Conservation (phyloP, 2,329 filamentous ascomycete species). For the Microcyclospora pomicola region DNA sequence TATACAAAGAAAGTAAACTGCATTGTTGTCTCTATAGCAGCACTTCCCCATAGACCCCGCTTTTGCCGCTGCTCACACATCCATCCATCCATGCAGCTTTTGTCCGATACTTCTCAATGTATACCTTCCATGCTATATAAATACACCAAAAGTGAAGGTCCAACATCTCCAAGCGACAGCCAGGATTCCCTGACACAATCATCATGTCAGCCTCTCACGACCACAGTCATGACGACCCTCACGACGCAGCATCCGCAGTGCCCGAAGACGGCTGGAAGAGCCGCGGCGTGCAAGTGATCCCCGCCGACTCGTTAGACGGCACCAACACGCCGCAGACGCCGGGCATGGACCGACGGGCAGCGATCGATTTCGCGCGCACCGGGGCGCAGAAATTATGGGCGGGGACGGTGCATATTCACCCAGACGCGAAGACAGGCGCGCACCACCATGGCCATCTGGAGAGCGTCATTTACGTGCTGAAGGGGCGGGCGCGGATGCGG, state of each 20-base stretch:
- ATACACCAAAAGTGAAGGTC: too few species aligned
- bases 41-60: too few species aligned
- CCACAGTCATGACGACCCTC: conserved; percentile 6
- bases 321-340: conserved; percentile 29
- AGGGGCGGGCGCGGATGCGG: conserved; percentile 32
- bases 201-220: background rate
- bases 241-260: conserved; percentile 4
- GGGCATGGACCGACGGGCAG: conserved; percentile 32
- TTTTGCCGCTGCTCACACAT: too few species aligned
- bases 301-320: conserved; percentile 26
- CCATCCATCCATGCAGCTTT: too few species aligned
- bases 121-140: too few species aligned
- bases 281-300: conserved; percentile 31
- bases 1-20: too few species aligned
- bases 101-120: too few species aligned
- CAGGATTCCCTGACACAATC: too few species aligned
- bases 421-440: conserved; percentile 32
- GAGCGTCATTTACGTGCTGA: conserved; percentile 33
- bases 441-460: conserved; percentile 35
- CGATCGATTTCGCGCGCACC: conserved; percentile 31
- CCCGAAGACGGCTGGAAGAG: conserved; percentile 26
- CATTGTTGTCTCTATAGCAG: too few species aligned
- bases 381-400: conserved; percentile 34
- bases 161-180: too few species aligned
- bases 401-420: conserved; percentile 31